Evolutionary conservation across 2,329 filamentous ascomycete genomes (phyloP).

Genomic region (Colletotrichum graminicola): DNA sequence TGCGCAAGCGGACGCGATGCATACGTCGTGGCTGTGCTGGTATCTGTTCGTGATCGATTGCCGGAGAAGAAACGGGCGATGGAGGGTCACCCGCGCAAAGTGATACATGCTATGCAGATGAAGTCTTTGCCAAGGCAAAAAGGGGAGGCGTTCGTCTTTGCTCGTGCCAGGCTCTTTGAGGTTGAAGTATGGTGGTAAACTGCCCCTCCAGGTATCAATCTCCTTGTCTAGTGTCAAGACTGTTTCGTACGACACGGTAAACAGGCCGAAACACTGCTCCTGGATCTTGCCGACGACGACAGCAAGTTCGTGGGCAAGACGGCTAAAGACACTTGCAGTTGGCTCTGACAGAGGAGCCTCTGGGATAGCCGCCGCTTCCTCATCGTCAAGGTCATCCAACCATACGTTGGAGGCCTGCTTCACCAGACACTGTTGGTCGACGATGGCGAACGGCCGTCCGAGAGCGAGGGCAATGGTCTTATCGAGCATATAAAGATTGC

Average conservation of each 20-base stretch:
- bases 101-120: slow-evolving; percentile 56
- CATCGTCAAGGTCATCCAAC: slow-evolving; percentile 52
- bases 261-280: slow-evolving; percentile 54
- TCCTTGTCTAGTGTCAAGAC: slow-evolving; percentile 52
- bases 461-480: slow-evolving; percentile 55
- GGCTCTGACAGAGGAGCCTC: slow-evolving; percentile 49
- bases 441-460: slow-evolving; percentile 55
- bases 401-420: slow-evolving; percentile 54
- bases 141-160: slow-evolving; percentile 48
- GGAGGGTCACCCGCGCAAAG: slow-evolving; percentile 56
- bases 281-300: slow-evolving; percentile 55
- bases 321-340: slow-evolving; percentile 50
- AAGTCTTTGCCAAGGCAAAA: slow-evolving; percentile 53
- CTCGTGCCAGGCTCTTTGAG: slow-evolving; percentile 50
- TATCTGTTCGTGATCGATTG: slow-evolving; percentile 56
- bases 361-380: slow-evolving; percentile 45
- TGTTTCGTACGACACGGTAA: slow-evolving; percentile 53
- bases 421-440: slow-evolving; percentile 54
- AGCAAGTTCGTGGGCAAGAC: slow-evolving; percentile 50
- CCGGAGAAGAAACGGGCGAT: slow-evolving; percentile 54
- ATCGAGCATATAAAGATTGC: slow-evolving; percentile 55
- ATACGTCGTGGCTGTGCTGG: slow-evolving; percentile 54
- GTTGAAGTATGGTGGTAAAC: slow-evolving; percentile 51
- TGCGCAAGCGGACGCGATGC: slow-evolving; percentile 55
- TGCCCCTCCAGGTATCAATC: slow-evolving; percentile 50